Percentiles rank a stretch among this genome's conserved stretches.
Conservation (phyloP, 108 stramenopile genomes). For the Poteriospumella lacustris region DNA sequence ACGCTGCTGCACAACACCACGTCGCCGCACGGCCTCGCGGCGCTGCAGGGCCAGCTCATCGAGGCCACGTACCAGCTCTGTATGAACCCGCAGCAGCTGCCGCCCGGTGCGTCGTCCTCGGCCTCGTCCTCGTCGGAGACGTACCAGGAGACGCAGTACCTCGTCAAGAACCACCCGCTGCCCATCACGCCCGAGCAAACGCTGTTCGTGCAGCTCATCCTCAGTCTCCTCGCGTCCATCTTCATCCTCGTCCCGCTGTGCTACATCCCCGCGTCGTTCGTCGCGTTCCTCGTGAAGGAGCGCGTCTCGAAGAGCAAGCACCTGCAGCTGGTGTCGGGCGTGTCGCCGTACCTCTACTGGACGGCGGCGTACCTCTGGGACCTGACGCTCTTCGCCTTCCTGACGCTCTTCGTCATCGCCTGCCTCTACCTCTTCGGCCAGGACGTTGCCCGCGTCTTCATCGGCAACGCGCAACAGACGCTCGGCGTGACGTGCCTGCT, state of each 20-base stretch:
- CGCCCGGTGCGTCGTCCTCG: conserved; percentile 31
- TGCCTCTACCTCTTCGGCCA: conserved; percentile 38
- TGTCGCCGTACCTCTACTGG: conserved; percentile 44
- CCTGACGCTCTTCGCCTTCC: conserved; percentile 35
- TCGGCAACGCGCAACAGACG: conserved; percentile 32
- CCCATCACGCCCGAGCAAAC: conserved; percentile 44
- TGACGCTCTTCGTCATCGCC: conserved; percentile 41
- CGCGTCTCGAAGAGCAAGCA: conserved; percentile 48
- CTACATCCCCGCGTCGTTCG: conserved; percentile 50
- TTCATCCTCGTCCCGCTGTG: conserved; percentile 55
- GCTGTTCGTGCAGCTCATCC: conserved; percentile 39
- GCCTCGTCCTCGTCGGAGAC: conserved; percentile 22
- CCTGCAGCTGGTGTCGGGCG: conserved; percentile 50
- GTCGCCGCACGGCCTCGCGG: conserved; percentile 42
- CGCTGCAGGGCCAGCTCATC: conserved; percentile 34
- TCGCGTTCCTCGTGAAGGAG: conserved; percentile 50
- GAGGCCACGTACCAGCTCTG: conserved; percentile 35
- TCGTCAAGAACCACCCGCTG: conserved; percentile 45
- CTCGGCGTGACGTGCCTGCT: conserved; percentile 30
- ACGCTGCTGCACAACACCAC: conserved; percentile 47
- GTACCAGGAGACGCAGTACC: not conserved
- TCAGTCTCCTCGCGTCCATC: conserved; percentile 44
- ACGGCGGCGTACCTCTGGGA: conserved; percentile 41
- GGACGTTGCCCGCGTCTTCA: conserved; percentile 45
- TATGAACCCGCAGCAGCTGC: not conserved